Evolutionary conservation across 2,329 filamentous ascomycete species (phyloP), one percentile per base, ranked within the genome.

Genomic region (Exophiala bonariae): DNA sequence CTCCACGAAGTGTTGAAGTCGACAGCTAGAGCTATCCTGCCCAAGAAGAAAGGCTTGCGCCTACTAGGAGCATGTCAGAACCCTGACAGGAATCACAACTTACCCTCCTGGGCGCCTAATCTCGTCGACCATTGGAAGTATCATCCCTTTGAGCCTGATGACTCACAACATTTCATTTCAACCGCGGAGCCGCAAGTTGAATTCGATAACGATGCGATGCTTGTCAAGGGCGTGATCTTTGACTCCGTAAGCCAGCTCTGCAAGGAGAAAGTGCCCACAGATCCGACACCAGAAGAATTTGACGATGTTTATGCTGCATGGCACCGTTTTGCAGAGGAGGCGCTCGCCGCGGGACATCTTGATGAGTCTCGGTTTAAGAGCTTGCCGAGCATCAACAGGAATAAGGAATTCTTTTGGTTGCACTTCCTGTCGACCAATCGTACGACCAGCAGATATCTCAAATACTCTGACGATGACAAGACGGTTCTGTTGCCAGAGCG

Each of bases 401-500:
- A 33, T 4, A 46, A 41, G 14, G 43, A 39, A 3, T 22, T 16
- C 7, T 40, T 46, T 13, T 46, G 43, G 43, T 16, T 46, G 20
- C 19, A 46, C 28, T 46, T 46, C 14, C 43, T 46, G 7, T 32
- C 43, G 5, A 46, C 43, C 6, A 36, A 46, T 19, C 23, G 31
- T 8, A 13, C 30, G 17, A 36, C 43, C 7, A 46, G 26, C 43
- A 32, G 16, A 14, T 9, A 26, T 32, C 17, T 46, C 7, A 30
- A 26, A 13, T 46, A 33, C 22, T 39, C 35, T 20, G 37, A 47
- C 17, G 14, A 47, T n/a, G 22, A 18, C n/a, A 35, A 11, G n/a
- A n/a, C n/a, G n/a, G n/a, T n/a, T 8, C 44, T 47, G 13, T 37
- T 47, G n/a, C 19, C 36, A 19, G 44, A 47, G 30, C 36, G 44